These are phyloP conservation scores for Rhododendron kiyosumense DNA, from an alignment of 148 eudicot genomes.

Conservation along the genomic window DNA sequence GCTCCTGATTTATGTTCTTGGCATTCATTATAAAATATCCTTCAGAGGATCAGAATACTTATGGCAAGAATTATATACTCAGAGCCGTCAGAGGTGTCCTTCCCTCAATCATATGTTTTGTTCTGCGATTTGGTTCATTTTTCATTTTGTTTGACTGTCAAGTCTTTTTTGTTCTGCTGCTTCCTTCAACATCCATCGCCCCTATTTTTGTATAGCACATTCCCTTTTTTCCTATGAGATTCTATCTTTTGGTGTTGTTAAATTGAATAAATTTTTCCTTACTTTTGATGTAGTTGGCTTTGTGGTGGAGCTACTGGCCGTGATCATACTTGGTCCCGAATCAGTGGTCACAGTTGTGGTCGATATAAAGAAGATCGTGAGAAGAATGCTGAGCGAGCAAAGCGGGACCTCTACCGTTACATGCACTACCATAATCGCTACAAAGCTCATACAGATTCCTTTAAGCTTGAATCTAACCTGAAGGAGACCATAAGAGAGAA, in stretches of 20 bases:
- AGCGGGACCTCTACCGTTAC: slow-evolving; percentile 52
- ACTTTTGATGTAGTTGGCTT: slow-evolving; percentile 44
- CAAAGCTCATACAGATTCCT: slow-evolving; percentile 74
- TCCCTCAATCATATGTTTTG: neutral
- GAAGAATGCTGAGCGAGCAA: slow-evolving; percentile 41
- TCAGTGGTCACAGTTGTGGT: slow-evolving; percentile 54
- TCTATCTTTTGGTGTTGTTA: neutral
- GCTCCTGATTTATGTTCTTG: neutral
- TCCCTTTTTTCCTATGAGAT: neutral
- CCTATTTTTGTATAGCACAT: neutral
- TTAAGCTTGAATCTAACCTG: slow-evolving; percentile 51
- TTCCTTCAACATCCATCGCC: slow-evolving; percentile 4
- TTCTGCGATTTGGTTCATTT: neutral
- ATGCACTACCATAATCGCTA: slow-evolving; percentile 66
- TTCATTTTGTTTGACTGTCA: neutral
- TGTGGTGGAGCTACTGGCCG: slow-evolving; percentile 59
- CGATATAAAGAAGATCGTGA: slow-evolving; percentile 52
- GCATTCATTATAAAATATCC: neutral
- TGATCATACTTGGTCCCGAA: slow-evolving; percentile 44
- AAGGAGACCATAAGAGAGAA: slow-evolving; percentile 39
- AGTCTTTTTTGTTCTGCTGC: neutral
- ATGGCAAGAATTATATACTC: neutral
- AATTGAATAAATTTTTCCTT: neutral
- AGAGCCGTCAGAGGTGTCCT: neutral
- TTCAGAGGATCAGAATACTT: neutral